Base-by-base conservation (phyloP, 345 rosid species). In the Gossypium australe region DNA sequence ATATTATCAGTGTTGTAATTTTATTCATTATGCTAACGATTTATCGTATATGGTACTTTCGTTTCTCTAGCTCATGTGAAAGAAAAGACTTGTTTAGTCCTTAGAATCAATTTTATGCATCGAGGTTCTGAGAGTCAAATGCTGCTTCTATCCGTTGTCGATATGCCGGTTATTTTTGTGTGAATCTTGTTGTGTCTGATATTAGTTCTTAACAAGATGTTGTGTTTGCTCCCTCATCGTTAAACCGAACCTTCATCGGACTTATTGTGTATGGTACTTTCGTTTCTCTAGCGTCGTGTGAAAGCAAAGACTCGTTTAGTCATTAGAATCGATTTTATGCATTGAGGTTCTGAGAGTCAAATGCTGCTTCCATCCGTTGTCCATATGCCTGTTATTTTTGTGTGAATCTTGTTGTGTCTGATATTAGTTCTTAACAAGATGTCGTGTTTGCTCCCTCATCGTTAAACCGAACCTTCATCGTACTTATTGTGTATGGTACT, bases 341-440 rank as follows among this genome's bases (percentile, higher is more conserved):
- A 0, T n/a, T 4, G 52, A 43, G 71, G 34, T 66, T 62, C 13
- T 34, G 3, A 63, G 41, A 24, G 17, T 63, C 22, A 63, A 13
- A 9, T 64, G 14, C 41, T 38, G 68, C 25, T 64, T 17, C 25
- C 4, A 18, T 41, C 48, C 7, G 11, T n/a, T 6, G 45, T 17
- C 6, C 0, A 64, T 13, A 60, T 70, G 11, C 24, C 13, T 17
- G 25, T 59, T 34, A 34, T 34, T 47, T 66, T n/a, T 72, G 12
- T 58, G 51, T 53, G 44, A 67, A 64, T 71, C 48, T 11, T 73
- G 6, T 59, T 69, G 29, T 58, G 7, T 74, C 16, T 60, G 49
- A 2, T 56, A 49, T 57, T 70, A 34, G 7, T 34, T 34, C 41
- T 34, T 34, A 34, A 34, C 41, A 34, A 34, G 41, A 34, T 34